A percentile compares a stretch with the other conserved stretches of the same genome.
Evolutionary conservation across 1,284 basidiomycete genomes (phyloP).

Genomic region (Ganoderma sinense): DNA sequence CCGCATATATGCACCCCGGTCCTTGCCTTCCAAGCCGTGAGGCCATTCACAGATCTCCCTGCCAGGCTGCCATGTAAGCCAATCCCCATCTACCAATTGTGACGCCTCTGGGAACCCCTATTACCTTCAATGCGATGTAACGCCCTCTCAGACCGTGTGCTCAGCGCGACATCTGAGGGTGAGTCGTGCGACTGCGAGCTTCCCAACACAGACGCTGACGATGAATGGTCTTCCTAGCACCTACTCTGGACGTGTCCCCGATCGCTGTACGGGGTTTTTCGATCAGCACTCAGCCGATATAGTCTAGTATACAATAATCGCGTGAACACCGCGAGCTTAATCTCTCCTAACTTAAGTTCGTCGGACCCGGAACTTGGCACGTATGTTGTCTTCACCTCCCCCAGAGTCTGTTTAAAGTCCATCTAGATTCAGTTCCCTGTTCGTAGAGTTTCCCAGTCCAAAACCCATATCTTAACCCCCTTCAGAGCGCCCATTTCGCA

Average conservation of each 20-base stretch:
- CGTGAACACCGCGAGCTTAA: neutral
- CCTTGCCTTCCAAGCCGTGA: neutral
- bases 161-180: neutral
- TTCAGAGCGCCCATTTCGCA: neutral
- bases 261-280: neutral
- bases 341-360: neutral
- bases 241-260: neutral
- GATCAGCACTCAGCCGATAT: neutral
- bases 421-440: neutral
- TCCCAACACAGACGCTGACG: neutral
- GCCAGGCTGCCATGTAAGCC: neutral
- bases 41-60: neutral
- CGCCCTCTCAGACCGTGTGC: neutral
- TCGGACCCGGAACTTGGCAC: neutral
- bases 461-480: neutral
- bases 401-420: neutral
- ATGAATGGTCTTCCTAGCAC: neutral
- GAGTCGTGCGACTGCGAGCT: neutral
- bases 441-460: neutral
- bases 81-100: neutral
- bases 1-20: neutral
- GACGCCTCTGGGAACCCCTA: neutral
- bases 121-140: conserved; percentile 5
- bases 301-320: conserved; percentile 1
- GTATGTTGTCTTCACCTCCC: neutral